A percentile compares a stretch with the other conserved stretches of the same genome.
These are phyloP conservation scores for Pseudozyma tsukubaensis DNA, from an alignment of 1,284 basidiomycete species.

Conservation along the genomic window DNA sequence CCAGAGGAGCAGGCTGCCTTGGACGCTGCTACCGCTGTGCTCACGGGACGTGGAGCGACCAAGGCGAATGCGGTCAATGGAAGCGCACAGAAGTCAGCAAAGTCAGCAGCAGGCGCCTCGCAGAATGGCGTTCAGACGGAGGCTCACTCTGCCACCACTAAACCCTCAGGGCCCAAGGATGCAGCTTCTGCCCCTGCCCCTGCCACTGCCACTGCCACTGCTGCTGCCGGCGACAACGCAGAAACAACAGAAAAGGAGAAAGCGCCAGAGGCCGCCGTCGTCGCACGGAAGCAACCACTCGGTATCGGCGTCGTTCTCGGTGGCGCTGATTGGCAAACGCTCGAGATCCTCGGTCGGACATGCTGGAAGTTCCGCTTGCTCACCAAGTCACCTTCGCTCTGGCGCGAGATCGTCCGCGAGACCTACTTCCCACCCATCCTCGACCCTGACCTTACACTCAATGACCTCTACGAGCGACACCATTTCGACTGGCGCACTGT, in stretches of 20 bases:
- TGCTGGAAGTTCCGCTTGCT: slow-evolving; percentile 65
- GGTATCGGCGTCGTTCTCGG: slow-evolving; percentile 58
- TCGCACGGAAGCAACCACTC: slow-evolving; percentile 29
- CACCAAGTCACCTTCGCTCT: slow-evolving; percentile 53
- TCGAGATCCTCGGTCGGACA: slow-evolving; percentile 58
- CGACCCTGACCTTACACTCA: slow-evolving; percentile 22
- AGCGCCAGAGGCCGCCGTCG: slow-evolving; percentile 12
- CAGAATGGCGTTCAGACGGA: slow-evolving; percentile 1
- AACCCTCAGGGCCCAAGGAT: background rate
- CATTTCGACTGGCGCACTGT: slow-evolving; percentile 59
- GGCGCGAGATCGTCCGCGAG: slow-evolving; percentile 57
- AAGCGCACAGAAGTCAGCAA: slow-evolving; percentile 11
- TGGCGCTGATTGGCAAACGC: slow-evolving; percentile 60
- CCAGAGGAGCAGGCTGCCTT: slow-evolving; percentile 42
- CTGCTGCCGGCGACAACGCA: background rate
- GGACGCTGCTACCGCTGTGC: slow-evolving; percentile 32
- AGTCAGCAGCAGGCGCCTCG: background rate
- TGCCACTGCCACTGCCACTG: background rate
- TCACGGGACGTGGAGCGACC: slow-evolving; percentile 10
- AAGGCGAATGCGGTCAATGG: background rate
- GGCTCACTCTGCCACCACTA: background rate
- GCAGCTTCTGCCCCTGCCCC: background rate
- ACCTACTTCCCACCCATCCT: slow-evolving; percentile 60
- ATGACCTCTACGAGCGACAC: slow-evolving; percentile 38
- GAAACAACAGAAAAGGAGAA: slow-evolving; percentile 18